Evolutionary conservation across 768 basidiomycete genomes (phyloP).

Genomic region (Phanerochaete sordida): DNA sequence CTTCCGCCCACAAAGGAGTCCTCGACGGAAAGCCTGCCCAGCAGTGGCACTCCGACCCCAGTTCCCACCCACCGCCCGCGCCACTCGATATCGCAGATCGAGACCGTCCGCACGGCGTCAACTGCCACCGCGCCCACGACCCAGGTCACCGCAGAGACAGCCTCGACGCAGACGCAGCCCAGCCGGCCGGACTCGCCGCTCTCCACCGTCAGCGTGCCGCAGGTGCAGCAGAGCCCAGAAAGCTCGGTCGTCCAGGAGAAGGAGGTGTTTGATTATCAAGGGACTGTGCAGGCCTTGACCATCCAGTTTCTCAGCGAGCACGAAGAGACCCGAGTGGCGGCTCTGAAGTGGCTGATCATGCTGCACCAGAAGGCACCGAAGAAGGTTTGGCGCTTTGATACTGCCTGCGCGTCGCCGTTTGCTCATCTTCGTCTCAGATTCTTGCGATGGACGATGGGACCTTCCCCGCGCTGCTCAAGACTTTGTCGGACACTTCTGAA

Average conservation of each 20-base stretch:
- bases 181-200: constrained; percentile 30
- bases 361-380: constrained; percentile 96
- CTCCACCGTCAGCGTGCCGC: constrained; percentile 23
- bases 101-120: neutral
- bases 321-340: constrained; percentile 93
- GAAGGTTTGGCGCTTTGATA: constrained; percentile 39
- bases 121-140: neutral
- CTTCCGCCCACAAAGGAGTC: constrained; percentile 39
- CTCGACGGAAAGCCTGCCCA: constrained; percentile 40
- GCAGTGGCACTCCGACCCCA: constrained; percentile 10
- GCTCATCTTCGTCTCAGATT: constrained; percentile 51
- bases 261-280: constrained; percentile 88
- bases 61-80: neutral
- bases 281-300: constrained; percentile 89
- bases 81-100: constrained; percentile 5
- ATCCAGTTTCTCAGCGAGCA: constrained; percentile 95
- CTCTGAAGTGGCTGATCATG: constrained; percentile 98
- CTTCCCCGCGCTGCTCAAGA: constrained; percentile 93
- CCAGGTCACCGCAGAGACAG: constrained; percentile 2
- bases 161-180: constrained; percentile 17
- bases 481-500: constrained; percentile 93
- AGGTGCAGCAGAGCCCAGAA: constrained; percentile 22
- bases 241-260: constrained; percentile 33
- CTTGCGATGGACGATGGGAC: constrained; percentile 95
- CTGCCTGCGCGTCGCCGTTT: constrained; percentile 32